Evolutionary conservation across 2,329 filamentous ascomycete genomes (phyloP), one percentile per base, ranked within the genome.

Genomic region (Phaeosphaeriaceae sp.): DNA sequence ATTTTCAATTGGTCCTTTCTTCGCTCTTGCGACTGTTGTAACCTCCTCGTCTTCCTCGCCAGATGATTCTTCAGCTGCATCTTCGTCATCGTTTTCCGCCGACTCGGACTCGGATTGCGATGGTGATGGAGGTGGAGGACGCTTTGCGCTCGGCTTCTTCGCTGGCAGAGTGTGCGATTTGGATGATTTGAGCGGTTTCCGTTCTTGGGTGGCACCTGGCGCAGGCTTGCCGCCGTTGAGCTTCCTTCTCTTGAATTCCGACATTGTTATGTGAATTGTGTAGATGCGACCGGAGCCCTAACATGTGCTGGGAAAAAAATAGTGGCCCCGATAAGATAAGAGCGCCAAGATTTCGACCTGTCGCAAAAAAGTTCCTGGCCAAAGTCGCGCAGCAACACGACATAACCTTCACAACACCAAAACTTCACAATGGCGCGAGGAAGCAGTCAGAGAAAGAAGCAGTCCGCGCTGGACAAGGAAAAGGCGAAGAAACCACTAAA

Each of bases 401-500:
- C 50, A 17, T 24, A 56, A 21, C 57, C 31, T 41, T 49, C 24
- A 40, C 53, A 55, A 27, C 31, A 61, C 54, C 51, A 40, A 46
- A 42, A 41, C 41, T 21, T 60, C 56, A 62, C 51, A 53, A 76
- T 76, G 74, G 73, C 65, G 21, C 62, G 72, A 62, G 59, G 66
- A 62, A 70, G 65, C 60, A 74, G 66, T 51, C 66, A 68, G 48
- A 66, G 74, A 51, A 70, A 68, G 57, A 75, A 73, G 65, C 74
- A 76, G 72, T 75, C 74, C 20, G 66, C 57, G 4, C 49, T 61
- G 45, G 74, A 76, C 61, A 76, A 75, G 67, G 62, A 70, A 53
- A 62, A 64, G 31, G 57, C 67, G 17, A 87, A 89, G 77, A 87
- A 88, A 78, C 85, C 88, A 22, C 84, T 82, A 58, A 83, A 85